Conservation (phyloP, 495 filamentous ascomycete genomes). For the Chaetomium tenue region DNA sequence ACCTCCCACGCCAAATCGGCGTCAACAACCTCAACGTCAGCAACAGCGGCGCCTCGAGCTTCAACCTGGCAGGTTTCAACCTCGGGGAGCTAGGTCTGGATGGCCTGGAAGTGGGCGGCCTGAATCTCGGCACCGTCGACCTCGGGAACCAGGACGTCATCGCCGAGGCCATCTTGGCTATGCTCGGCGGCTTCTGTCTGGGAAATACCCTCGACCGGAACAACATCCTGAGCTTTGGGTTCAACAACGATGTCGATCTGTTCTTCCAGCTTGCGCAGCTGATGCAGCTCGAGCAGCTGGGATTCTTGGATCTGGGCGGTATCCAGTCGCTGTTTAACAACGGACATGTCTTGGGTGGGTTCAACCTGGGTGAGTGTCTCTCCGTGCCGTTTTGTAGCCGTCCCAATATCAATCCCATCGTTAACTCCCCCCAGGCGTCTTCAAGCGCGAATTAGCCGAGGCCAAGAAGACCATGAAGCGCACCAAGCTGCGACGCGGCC, state of each 20-base stretch:
- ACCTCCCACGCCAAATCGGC: background rate
- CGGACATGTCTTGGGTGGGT: constrained; percentile 34
- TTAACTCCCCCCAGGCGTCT: constrained; percentile 23
- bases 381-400: background rate
- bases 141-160: constrained; percentile 40
- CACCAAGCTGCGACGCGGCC: constrained; percentile 26
- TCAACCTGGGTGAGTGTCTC: constrained; percentile 37
- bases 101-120: constrained; percentile 25
- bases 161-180: constrained; percentile 35
- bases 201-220: constrained; percentile 37
- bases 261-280: constrained; percentile 46
- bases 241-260: constrained; percentile 41
- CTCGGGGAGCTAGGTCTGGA: constrained; percentile 22
- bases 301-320: constrained; percentile 38
- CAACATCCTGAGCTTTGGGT: constrained; percentile 33
- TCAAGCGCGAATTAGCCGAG: constrained; percentile 42
- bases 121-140: constrained; percentile 50
- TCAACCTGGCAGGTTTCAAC: constrained; percentile 10
- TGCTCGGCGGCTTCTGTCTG: constrained; percentile 40
- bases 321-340: constrained; percentile 40
- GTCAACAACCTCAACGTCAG: constrained; percentile 8
- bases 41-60: background rate
- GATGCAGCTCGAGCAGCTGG: constrained; percentile 41
- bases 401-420: background rate
- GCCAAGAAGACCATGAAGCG: constrained; percentile 34